Evolutionary conservation across 352 stramenopile species (phyloP).

Genomic region (Phytophthora crassamura): DNA sequence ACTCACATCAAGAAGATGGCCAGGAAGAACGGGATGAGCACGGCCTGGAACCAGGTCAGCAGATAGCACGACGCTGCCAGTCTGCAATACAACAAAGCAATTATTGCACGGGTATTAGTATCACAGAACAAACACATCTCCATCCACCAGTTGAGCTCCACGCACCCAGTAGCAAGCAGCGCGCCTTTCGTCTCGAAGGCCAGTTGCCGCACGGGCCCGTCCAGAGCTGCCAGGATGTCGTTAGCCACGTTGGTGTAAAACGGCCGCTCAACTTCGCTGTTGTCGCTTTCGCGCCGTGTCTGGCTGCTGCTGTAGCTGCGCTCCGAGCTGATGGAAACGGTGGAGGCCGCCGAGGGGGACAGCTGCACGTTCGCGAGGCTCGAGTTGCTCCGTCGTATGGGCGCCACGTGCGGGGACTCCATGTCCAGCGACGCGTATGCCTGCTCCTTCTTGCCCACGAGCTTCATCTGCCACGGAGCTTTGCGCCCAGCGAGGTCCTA

Average conservation of each 20-base stretch:
- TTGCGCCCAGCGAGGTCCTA: too few species aligned
- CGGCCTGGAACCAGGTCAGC: conserved; percentile 85
- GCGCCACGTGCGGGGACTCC: conserved; percentile 52
- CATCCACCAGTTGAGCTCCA: neutral
- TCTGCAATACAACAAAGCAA: conserved; percentile 35
- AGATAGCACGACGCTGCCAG: conserved; percentile 82
- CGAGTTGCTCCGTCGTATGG: conserved; percentile 43
- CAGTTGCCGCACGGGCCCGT: conserved; percentile 73
- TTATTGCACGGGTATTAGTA: conserved; percentile 6
- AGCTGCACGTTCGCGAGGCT: conserved; percentile 50
- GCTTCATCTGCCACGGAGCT: conserved; percentile 51
- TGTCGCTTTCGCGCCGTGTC: conserved; percentile 3
- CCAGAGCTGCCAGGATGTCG: conserved; percentile 64
- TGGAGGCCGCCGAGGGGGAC: conserved; percentile 49
- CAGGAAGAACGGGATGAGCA: conserved; percentile 89
- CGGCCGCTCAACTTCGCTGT: conserved; percentile 19
- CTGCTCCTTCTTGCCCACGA: conserved; percentile 76
- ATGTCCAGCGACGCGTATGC: conserved; percentile 80
- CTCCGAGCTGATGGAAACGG: conserved; percentile 43
- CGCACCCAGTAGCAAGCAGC: conserved; percentile 78
- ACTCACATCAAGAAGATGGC: conserved; percentile 88
- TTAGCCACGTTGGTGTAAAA: conserved; percentile 63
- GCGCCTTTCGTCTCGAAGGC: conserved; percentile 86
- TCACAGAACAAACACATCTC: neutral
- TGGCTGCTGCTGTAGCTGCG: conserved; percentile 17